These are phyloP conservation scores for Phytopythium vexans DNA, from an alignment of 352 stramenopile genomes.

Conservation along the genomic window DNA sequence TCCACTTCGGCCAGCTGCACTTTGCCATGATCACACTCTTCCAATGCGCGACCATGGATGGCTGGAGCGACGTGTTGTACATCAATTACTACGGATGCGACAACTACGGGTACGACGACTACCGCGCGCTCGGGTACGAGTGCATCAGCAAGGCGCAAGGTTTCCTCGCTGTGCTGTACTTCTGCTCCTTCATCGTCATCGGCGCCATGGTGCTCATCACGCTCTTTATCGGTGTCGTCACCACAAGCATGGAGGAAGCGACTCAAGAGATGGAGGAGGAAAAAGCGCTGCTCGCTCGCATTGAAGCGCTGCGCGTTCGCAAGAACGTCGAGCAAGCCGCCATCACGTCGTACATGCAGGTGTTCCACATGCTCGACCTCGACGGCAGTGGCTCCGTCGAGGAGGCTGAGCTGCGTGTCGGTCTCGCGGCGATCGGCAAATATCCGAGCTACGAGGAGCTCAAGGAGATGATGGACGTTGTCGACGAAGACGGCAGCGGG, in stretches of 20 bases:
- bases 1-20: slow-evolving; percentile 86
- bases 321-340: slow-evolving; percentile 44
- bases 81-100: slow-evolving; percentile 90
- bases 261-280: slow-evolving; percentile 83
- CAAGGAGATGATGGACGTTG: slow-evolving; percentile 82
- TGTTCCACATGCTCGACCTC: slow-evolving; percentile 81
- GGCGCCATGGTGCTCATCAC: slow-evolving; percentile 89
- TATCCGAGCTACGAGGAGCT: slow-evolving; percentile 77
- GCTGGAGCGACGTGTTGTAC: slow-evolving; percentile 90
- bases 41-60: slow-evolving; percentile 83
- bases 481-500: slow-evolving; percentile 81
- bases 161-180: slow-evolving; percentile 70
- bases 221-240: slow-evolving; percentile 91
- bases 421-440: slow-evolving; percentile 78
- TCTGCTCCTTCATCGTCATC: slow-evolving; percentile 79
- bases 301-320: slow-evolving; percentile 55
- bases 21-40: slow-evolving; percentile 90
- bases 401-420: slow-evolving; percentile 79
- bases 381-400: slow-evolving; percentile 82
- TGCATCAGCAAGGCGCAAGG: slow-evolving; percentile 42
- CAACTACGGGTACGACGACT: slow-evolving; percentile 74
- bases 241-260: slow-evolving; percentile 89
- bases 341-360: slow-evolving; percentile 74
- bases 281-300: slow-evolving; percentile 57
- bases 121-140: slow-evolving; percentile 47